Conservation (phyloP, 2,329 filamentous ascomycete genomes). For the Magnaporthiopsis rhizophila region DNA sequence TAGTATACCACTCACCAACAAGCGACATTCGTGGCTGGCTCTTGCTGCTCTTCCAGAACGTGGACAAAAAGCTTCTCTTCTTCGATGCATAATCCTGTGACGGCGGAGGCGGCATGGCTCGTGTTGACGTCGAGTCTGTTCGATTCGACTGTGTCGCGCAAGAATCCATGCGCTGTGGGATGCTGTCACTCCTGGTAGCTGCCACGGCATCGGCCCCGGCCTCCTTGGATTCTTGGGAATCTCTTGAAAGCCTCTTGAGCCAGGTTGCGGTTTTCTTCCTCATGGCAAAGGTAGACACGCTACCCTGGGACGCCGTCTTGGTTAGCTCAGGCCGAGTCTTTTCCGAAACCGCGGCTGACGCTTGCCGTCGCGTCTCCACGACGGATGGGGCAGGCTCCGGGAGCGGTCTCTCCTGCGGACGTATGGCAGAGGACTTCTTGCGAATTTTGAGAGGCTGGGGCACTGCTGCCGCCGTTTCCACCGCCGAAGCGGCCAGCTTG, state of each 20-base stretch:
- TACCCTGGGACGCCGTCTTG: constrained; percentile 3
- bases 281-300: constrained; percentile 5
- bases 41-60: constrained; percentile 46
- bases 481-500: constrained; percentile 22
- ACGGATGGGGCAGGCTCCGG: neutral
- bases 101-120: constrained; percentile 1
- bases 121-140: constrained; percentile 6
- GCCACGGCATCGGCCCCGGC: neutral
- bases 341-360: neutral
- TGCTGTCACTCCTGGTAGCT: neutral
- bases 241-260: constrained; percentile 6
- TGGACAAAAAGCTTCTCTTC: constrained; percentile 46
- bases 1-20: constrained; percentile 27
- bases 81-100: constrained; percentile 13
- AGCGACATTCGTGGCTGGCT: constrained; percentile 34
- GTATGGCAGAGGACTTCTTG: constrained; percentile 24
- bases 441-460: constrained; percentile 33
- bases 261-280: constrained; percentile 4
- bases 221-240: constrained; percentile 6
- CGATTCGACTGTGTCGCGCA: neutral
- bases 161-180: constrained; percentile 1
- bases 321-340: neutral
- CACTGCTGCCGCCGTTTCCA: constrained; percentile 20
- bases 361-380: neutral
- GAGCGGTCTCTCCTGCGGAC: neutral